These are phyloP conservation scores for Penicillium crystallinum DNA, from an alignment of 495 filamentous ascomycete species.

Conservation along the genomic window DNA sequence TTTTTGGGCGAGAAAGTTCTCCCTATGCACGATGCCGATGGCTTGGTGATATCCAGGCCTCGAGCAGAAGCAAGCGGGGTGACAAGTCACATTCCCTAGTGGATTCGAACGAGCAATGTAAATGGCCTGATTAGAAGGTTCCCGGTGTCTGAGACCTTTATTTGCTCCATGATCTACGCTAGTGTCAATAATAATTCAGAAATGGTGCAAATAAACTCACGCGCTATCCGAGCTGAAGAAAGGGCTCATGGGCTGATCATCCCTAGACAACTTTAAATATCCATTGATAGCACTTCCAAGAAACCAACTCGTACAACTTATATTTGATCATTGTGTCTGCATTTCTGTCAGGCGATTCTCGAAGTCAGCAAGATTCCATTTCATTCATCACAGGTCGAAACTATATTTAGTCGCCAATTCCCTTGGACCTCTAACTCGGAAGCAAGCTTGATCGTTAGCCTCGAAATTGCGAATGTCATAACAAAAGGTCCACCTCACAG, in stretches of 20 bases:
- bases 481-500: too few species aligned
- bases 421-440: too few species aligned
- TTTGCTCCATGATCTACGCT: conserved; percentile 14
- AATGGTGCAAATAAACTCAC: not conserved
- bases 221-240: not conserved
- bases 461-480: too few species aligned
- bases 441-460: too few species aligned
- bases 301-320: too few species aligned
- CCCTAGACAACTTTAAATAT: not conserved
- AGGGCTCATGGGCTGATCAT: not conserved
- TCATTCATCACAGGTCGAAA: too few species aligned
- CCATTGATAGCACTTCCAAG: too few species aligned
- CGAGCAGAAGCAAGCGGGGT: conserved; percentile 3
- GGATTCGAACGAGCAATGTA: not conserved
- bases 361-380: too few species aligned
- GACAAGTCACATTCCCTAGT: conserved; percentile 21
- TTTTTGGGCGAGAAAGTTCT: not conserved
- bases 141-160: conserved; percentile 4
- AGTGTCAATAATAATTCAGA: not conserved
- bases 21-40: conserved; percentile 15
- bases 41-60: conserved; percentile 5
- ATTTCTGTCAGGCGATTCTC: too few species aligned
- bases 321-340: too few species aligned
- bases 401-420: too few species aligned
- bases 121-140: conserved; percentile 6